phyloP scores from a whole-genome alignment of 148 eudicot genomes.

The Bassia scoparia region DNA sequence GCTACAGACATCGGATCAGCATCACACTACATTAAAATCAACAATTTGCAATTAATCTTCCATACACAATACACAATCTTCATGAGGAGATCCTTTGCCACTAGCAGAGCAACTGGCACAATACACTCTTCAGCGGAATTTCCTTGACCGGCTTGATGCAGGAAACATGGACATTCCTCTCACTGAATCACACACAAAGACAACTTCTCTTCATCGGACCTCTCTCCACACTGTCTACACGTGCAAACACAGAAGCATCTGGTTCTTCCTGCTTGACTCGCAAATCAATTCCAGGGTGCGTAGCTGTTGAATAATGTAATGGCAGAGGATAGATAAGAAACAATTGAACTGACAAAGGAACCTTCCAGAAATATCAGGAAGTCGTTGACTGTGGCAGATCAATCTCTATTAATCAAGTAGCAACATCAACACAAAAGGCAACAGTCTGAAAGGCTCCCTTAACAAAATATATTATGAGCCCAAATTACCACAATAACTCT shows the following conservation, averaged over 20 bases:
- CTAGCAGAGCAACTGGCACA: slow-evolving; percentile 59
- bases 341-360: neutral
- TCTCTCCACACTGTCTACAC: slow-evolving; percentile 61
- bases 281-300: slow-evolving; percentile 30
- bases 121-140: slow-evolving; percentile 67
- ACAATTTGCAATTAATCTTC: slow-evolving; percentile 41
- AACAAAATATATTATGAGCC: neutral
- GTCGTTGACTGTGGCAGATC: neutral
- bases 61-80: slow-evolving; percentile 71
- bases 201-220: slow-evolving; percentile 61
- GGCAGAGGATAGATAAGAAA: neutral
- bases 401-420: neutral
- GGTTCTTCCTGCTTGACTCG: slow-evolving; percentile 42
- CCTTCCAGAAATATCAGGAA: neutral
- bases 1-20: slow-evolving; percentile 29
- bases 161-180: slow-evolving; percentile 73
- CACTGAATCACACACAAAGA: slow-evolving; percentile 84
- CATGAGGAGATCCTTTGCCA: slow-evolving; percentile 64
- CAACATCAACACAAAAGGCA: neutral
- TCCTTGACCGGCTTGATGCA: slow-evolving; percentile 73
- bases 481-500: neutral
- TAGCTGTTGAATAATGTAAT: slow-evolving; percentile 34
- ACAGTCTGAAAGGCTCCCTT: neutral
- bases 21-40: slow-evolving; percentile 26
- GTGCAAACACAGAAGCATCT: slow-evolving; percentile 39